Base-by-base conservation (phyloP, 192 early-diverging fungal species). In the Gaertneriomyces semiglobifer region DNA sequence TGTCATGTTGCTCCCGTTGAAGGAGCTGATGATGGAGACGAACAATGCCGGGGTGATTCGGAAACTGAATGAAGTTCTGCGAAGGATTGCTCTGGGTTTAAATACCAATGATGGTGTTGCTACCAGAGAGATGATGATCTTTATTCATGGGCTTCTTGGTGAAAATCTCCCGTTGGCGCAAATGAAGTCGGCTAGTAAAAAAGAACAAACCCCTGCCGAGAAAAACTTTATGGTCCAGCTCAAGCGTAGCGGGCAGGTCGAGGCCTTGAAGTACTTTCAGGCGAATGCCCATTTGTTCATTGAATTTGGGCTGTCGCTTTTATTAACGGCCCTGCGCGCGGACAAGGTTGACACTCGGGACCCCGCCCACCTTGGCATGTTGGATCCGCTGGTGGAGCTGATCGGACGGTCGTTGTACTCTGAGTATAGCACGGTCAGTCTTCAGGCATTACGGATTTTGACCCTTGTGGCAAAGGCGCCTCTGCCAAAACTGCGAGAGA, bases 271-370 rank as follows among this genome's bases (percentile, higher is more conserved):
- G 58, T 89, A 90, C 60, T 90, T 91, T 71, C 81, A 86, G 39
- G 84, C 84, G 5, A 98, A 99, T 59, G 90, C 90, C 6, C 88
- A 95, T 64, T 77, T 89, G 7, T 98, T 99, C 77, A 89, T 96
- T 50, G 84, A 90, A 56, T 98, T 99, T 84, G 96, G 96, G 0
- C 71, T 99, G 18, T 81, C 82, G n/a, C 77, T 98, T 9, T 80
- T 99, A 58, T 78, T 91, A 33, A 77, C 84, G 0, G 84, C 86
- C 0, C 69, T 99, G 41, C 71, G 68, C 44, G 65, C 63, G 40
- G 81, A 80, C 19, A 41, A 51, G n/a, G 65, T 86, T 44, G 42
- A 57, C 5, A 20, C 68, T 16, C 74, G 78, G 46, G 80, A 82
- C 25, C 48, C 73, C 0, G 81, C 89, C 54, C 82, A 92, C 53